Base-by-base conservation (phyloP, 495 filamentous ascomycete genomes). In the Penicillium cataractarum region DNA sequence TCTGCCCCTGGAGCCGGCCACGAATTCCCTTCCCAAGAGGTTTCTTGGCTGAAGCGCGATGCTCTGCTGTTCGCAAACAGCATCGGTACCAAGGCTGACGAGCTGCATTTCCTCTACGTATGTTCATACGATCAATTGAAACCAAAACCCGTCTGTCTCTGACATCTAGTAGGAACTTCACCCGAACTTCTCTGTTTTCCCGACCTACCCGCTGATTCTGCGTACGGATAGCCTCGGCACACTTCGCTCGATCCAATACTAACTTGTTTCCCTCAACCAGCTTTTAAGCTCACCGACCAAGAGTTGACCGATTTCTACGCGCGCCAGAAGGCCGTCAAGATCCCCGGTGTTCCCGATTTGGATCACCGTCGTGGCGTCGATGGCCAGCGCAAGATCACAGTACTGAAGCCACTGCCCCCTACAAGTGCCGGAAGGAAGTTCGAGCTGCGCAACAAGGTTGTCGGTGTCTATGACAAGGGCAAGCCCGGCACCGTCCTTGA, bases 401-500 rank as follows among this genome's bases (percentile, higher is more conserved):
- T 93, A 76, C 75, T 90, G 72, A 93, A 93, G 77, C 88, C 86
- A 6, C 83, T 96, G 8, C 93, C 93, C 15, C 69, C 87, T 3
- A 87, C 87, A 19, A 92, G 88, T 22, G 86, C 78, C 8, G 92
- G 92, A 48, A 82, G 77, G 57, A 85, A 82, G 60, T 94, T 93
- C 70, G 90, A 96, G 80, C 74, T 93, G 44, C 84, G 90, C 57
- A 87, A 81, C 65, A 93, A 91, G 75, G 89, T 95, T 31, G 74
- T 96, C 12, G 93, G 92, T 19, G 90, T 96, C 15, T 96, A 94
- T 74, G 93, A 96, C 75, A 97, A 96, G 79, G 93, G 93, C 58
- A 90, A 92, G 68, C 84, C 90, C 0, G 91, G 91, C 21, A 89
- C 84, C 15, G 92, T 96, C 4, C 79, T 96, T 10, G 93, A 96